Conservation (phyloP, 2,329 filamentous ascomycete species). For the Allantophomopsis lycopodina region DNA sequence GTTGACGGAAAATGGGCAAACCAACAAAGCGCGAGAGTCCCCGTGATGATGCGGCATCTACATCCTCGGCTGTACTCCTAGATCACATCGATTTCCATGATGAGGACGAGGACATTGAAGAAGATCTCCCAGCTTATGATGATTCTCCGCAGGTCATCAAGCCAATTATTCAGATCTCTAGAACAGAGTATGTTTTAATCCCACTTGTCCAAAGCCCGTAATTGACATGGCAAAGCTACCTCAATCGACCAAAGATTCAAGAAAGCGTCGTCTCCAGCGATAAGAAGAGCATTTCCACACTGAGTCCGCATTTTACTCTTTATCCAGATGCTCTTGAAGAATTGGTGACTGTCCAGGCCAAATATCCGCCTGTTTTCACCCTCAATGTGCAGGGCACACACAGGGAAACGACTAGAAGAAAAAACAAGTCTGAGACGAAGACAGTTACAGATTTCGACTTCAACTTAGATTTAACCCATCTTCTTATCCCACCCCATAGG, state of each 20-base stretch:
- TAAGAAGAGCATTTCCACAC: constrained; percentile 11
- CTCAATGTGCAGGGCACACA: constrained; percentile 18
- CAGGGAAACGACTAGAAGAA: constrained; percentile 15
- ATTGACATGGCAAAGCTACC: constrained; percentile 2
- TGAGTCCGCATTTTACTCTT: constrained; percentile 13
- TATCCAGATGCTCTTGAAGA: constrained; percentile 8
- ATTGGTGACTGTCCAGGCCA: constrained; percentile 13
- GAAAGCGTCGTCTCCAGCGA: constrained; percentile 12
- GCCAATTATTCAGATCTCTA: neutral
- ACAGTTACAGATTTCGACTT: constrained; percentile 45
- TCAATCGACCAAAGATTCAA: constrained; percentile 9
- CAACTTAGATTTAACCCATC: constrained; percentile 41
- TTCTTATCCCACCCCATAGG: constrained; percentile 29
- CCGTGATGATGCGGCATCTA: constrained; percentile 11
- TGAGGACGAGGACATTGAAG: neutral
- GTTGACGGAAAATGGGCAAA: neutral
- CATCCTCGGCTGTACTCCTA: constrained; percentile 9
- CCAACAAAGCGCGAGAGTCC: neutral
- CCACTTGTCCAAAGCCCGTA: neutral
- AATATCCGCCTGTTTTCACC: constrained; percentile 13
- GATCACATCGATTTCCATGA: constrained; percentile 10
- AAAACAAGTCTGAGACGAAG: constrained; percentile 32
- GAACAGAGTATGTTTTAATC: neutral
- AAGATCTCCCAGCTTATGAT: constrained; percentile 7
- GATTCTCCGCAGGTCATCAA: constrained; percentile 2